A percentile compares a stretch with the other conserved stretches of the same genome.
Conservation (phyloP, 495 filamentous ascomycete genomes). For the Aeminium ludgeri region DNA sequence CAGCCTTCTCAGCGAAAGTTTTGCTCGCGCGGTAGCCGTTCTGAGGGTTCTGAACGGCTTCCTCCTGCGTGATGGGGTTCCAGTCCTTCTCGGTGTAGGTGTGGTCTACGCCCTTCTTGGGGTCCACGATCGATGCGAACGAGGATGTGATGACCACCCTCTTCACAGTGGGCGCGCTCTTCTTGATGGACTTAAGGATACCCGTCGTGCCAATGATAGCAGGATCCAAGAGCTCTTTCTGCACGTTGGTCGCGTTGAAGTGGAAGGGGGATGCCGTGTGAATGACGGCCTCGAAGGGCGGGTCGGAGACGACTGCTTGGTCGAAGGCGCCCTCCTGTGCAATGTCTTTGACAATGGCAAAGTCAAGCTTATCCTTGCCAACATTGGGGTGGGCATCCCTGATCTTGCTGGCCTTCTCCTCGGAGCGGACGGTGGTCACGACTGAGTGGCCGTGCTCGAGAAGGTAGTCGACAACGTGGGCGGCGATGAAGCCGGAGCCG, state of each 20-base stretch:
- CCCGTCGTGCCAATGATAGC: slow-evolving; percentile 72
- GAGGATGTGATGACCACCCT: slow-evolving; percentile 68
- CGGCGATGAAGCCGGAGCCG: slow-evolving; percentile 59
- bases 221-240: slow-evolving; percentile 70
- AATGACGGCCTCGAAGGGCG: slow-evolving; percentile 68
- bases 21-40: slow-evolving; percentile 41
- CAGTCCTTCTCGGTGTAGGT: slow-evolving; percentile 59
- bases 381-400: slow-evolving; percentile 44
- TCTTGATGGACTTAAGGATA: slow-evolving; percentile 59
- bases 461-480: slow-evolving; percentile 63
- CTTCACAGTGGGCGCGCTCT: slow-evolving; percentile 58
- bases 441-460: slow-evolving; percentile 54
- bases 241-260: slow-evolving; percentile 43
- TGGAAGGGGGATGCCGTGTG: slow-evolving; percentile 83
- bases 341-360: slow-evolving; percentile 70
- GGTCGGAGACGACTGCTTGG: slow-evolving; percentile 46
- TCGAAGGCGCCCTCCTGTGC: slow-evolving; percentile 61
- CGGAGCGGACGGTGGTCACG: slow-evolving; percentile 66
- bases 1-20: slow-evolving; percentile 46
- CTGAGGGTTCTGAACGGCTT: slow-evolving; percentile 37
- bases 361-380: slow-evolving; percentile 48
- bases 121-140: slow-evolving; percentile 58
- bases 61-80: slow-evolving; percentile 66
- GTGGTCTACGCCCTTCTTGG: slow-evolving; percentile 32
- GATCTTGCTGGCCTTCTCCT: slow-evolving; percentile 64